Evolutionary conservation across 1,139 yeast genomes (phyloP), one percentile per base, ranked within the genome.

Genomic region (Protomyces lactucae-debilis): DNA sequence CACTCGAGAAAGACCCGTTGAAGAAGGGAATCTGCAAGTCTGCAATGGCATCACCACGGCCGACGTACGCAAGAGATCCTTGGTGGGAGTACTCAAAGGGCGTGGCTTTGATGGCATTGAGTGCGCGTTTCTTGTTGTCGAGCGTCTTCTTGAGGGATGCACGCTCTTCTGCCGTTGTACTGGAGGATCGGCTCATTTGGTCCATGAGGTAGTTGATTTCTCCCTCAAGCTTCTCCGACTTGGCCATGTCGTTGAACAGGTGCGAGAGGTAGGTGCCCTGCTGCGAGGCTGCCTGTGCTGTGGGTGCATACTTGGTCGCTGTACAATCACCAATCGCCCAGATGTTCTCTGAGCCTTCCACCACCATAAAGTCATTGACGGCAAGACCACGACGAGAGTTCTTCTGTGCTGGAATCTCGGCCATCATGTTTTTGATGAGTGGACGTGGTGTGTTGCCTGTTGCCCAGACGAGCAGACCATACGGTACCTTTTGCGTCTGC

Each of bases 221-320:
- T 52, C 76, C 76, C 72, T 86, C 81, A 68, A 86, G 76, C 56
- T 83, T 79, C 69, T 87, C 91, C 67, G 88, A 82, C 70, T 84
- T 83, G 72, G 90, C 86, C 71, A 87, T 78, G 72, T 81, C 84
- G 76, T 83, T 82, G 76, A 92, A 87, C 69, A 84, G 83, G 48
- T 80, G 79, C 60, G 93, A 95, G 71, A 92, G 83, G 77, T 84
- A 92, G 68, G 82, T 81, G 73, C 97, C 97, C 78, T 91, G 93
- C 80, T 92, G 97, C 79, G 90, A 86, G 55, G 98, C 98, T 67
- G 91, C 97, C 81, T 92, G 97, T 57, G 97, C 98, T 66, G 97
- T 92, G 70, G 98, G 97, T 60, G 97, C 95, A 70, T 83, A 85
- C 75, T 91, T 91, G 70, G 95, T 88, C 67, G 84, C 83, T 56